Evolutionary conservation across 176 grass and related monocot species (phyloP).

Genomic region (Aegilops tauschii): DNA sequence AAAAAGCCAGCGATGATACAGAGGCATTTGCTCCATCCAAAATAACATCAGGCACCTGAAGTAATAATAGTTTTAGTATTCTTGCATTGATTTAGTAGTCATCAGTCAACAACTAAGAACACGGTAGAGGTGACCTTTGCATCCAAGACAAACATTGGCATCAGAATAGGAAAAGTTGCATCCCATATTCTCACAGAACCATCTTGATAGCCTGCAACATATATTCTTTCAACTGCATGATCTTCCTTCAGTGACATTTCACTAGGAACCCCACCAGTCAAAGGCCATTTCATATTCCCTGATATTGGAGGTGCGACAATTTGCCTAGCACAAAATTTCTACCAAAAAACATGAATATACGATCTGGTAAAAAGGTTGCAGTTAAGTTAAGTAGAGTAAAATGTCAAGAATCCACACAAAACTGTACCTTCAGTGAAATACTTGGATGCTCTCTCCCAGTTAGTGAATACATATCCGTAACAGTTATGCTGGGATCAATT

Average conservation of each 20-base stretch:
- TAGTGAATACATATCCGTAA: slow-evolving; percentile 59
- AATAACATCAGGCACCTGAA: slow-evolving; percentile 64
- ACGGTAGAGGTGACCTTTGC: slow-evolving; percentile 55
- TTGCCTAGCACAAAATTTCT: slow-evolving; percentile 65
- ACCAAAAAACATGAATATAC: slow-evolving; percentile 13
- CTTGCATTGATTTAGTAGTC: slow-evolving; percentile 7
- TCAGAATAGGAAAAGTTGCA: slow-evolving; percentile 76
- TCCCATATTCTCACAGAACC: slow-evolving; percentile 97
- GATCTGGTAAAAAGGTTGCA: slow-evolving; percentile 16
- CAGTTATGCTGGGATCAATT: slow-evolving; percentile 82
- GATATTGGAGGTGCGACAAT: slow-evolving; percentile 32
- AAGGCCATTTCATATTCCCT: slow-evolving; percentile 77
- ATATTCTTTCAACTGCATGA: slow-evolving; percentile 66
- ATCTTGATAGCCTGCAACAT: slow-evolving; percentile 92
- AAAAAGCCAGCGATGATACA: slow-evolving; percentile 79
- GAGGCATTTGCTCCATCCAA: slow-evolving; percentile 52
- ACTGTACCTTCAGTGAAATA: slow-evolving; percentile 68
- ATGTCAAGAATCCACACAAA: slow-evolving; percentile 4
- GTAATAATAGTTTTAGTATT: slow-evolving; percentile 26
- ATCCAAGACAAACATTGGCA: slow-evolving; percentile 79
- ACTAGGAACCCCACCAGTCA: slow-evolving; percentile 94
- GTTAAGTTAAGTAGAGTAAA: not conserved
- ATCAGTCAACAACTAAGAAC: slow-evolving; percentile 9
- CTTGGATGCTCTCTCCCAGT: slow-evolving; percentile 33
- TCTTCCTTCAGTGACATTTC: slow-evolving; percentile 74